Evolutionary conservation across 2,329 filamentous ascomycete species (phyloP).

Genomic region (Calcarisporium arbuscula): DNA sequence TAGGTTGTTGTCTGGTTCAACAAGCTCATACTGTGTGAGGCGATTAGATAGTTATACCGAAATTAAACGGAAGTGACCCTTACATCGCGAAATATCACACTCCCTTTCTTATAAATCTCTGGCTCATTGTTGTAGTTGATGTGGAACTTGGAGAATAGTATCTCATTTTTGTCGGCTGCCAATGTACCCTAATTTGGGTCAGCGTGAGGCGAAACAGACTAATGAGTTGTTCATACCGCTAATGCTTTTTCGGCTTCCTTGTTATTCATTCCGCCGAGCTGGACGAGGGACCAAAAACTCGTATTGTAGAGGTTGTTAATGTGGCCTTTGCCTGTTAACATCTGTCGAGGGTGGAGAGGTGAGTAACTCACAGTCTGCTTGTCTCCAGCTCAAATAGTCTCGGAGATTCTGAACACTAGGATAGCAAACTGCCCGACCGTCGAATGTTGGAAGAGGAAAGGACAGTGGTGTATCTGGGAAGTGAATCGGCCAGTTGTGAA

Average conservation of each 20-base stretch:
- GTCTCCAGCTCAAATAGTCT: conserved; percentile 95
- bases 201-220: conserved; percentile 4
- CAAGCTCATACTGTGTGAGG: conserved; percentile 57
- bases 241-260: conserved; percentile 77
- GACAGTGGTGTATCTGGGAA: conserved; percentile 68
- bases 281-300: conserved; percentile 85
- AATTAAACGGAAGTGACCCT: conserved; percentile 17
- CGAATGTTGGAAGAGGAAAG: conserved; percentile 78
- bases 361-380: conserved; percentile 74
- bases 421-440: conserved; percentile 86
- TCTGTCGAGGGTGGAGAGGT: not conserved
- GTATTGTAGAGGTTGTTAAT: conserved; percentile 99
- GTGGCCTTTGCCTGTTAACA: conserved; percentile 54
- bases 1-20: conserved; percentile 49
- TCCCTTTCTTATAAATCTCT: conserved; percentile 90
- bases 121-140: conserved; percentile 98
- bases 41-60: conserved; percentile 21
- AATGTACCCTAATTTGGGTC: conserved; percentile 61
- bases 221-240: conserved; percentile 57
- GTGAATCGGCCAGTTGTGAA: conserved; percentile 69
- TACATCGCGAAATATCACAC: conserved; percentile 78
- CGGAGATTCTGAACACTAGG: conserved; percentile 74
- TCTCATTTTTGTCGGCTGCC: conserved; percentile 89
- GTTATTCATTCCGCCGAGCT: conserved; percentile 66
- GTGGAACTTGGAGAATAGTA: conserved; percentile 78